Evolutionary conservation across 2,329 filamentous ascomycete species (phyloP), one percentile per base, ranked within the genome.

Genomic region (Epichloe hybrida): DNA sequence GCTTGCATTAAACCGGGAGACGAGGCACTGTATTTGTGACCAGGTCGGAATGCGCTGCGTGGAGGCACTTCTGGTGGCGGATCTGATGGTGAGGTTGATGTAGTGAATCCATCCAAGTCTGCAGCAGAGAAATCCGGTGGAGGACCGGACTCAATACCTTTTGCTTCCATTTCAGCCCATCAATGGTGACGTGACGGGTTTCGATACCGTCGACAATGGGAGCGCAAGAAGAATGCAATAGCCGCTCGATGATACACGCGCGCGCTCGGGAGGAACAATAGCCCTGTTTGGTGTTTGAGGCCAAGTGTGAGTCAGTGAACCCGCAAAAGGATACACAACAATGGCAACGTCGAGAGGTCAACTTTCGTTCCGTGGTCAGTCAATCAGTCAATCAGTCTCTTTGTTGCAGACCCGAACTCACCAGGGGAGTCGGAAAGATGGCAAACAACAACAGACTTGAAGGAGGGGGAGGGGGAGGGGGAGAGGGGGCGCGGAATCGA

Each of bases 1-100:
- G 50, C 31, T 17, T 53, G 48, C 13, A 54, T 51, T 34, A 53
- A 49, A 21, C 48, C 37, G 15, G 53, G 53, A 31, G 34, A 50
- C 38, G 53, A 52, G 21, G 38, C n/a, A 27, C 46, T 50, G 17
- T 51, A n/a, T 13, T 49, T 44, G 34, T 48, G 46, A 7, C 49
- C 38, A 31, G 43, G 41, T 15, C 40, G 40, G 11, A 46, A 46
- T 45, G 46, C 36, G 40, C 48, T 47, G 20, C 21, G 44, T 21
- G 42, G 15, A 21, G 49, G n/a, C 3, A 20, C 13, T 41, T 41
- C 5, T 34, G 34, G 45, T n/a, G 35, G 17, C 8, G 46, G 43
- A n/a, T 27, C 27, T 35, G 50, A 31, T 38, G 21, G 15, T 6
- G 42, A 42, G 36, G 49, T 31, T 20, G 20, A 20, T 27, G 40